A percentile compares a stretch with the other conserved stretches of the same genome.
Conservation (phyloP, 2,329 filamentous ascomycete species). For the Fusarium xylarioides region DNA sequence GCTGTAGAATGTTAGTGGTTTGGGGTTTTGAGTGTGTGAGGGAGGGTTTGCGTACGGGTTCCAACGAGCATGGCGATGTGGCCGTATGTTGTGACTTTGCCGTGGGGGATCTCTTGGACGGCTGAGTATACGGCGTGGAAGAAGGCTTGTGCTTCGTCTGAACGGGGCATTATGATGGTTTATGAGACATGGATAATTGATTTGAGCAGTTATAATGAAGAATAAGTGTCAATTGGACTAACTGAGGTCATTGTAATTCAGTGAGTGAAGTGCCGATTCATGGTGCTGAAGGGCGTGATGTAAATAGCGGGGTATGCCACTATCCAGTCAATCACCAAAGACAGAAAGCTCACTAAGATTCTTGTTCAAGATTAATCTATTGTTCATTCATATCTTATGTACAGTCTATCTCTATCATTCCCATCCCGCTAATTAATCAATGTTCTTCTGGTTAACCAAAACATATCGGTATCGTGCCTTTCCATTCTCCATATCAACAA, state of each 20-base stretch:
- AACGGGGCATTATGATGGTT: constrained; percentile 66
- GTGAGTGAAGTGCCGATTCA: neutral
- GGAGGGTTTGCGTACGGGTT: constrained; percentile 68
- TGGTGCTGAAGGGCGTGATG: constrained; percentile 19
- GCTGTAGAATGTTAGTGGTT: constrained; percentile 53
- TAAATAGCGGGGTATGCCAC: constrained; percentile 34
- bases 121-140: constrained; percentile 82
- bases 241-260: neutral
- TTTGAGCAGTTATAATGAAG: fast-evolving
- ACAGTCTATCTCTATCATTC: constrained; percentile 9
- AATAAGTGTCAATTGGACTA: too few species aligned
- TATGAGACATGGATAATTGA: neutral
- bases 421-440: neutral
- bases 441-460: constrained; percentile 52
- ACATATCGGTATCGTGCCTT: constrained; percentile 61
- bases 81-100: constrained; percentile 88
- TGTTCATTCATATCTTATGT: constrained; percentile 10
- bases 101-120: constrained; percentile 83
- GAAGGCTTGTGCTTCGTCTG: constrained; percentile 79
- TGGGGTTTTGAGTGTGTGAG: constrained; percentile 1
- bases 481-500: constrained; percentile 64
- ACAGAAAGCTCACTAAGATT: neutral
- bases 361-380: constrained; percentile 6
- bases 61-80: constrained; percentile 79
- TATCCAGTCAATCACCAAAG: neutral